phyloP scores from a whole-genome alignment of 176 grass and related monocot species.

The Raddia distichophylla region DNA sequence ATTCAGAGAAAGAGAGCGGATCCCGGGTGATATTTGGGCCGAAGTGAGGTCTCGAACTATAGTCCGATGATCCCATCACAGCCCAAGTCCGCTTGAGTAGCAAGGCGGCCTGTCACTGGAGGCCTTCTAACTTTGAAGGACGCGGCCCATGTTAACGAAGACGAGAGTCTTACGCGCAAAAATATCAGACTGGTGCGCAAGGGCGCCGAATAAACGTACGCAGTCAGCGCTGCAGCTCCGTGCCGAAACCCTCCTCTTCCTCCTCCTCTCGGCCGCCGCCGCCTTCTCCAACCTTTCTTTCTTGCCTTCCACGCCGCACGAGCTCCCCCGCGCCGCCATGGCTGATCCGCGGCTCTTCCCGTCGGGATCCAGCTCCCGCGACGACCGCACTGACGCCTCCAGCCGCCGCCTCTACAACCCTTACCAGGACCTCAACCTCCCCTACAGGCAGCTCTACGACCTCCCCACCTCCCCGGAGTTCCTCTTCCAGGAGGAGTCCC shows the following conservation, averaged over 20 bases:
- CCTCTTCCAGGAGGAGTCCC: conserved; percentile 92
- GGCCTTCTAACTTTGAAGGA: too few relatives aligned
- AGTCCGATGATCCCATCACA: too few relatives aligned
- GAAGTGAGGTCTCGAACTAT: too few relatives aligned
- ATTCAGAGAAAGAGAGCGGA: too few relatives aligned
- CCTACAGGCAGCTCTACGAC: conserved; percentile 81
- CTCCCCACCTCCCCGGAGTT: conserved; percentile 94
- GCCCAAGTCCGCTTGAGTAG: too few relatives aligned
- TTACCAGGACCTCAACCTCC: conserved; percentile 79
- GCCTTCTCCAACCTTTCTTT: background rate
- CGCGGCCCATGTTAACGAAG: background rate
- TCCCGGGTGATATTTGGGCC: too few relatives aligned
- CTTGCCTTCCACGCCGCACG: conserved; percentile 37
- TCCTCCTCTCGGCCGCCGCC: background rate
- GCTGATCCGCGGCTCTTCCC: conserved; percentile 48
- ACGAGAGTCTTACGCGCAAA: background rate
- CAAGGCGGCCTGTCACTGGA: too few relatives aligned
- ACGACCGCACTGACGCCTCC: conserved; percentile 42
- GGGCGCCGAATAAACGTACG: conserved; percentile 38
- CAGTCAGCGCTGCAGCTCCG: background rate
- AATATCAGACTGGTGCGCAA: background rate
- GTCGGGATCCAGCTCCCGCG: conserved; percentile 36
- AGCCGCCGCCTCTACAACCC: conserved; percentile 67
- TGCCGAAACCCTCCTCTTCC: conserved; percentile 36
- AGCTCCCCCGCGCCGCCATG: conserved; percentile 36